Base-by-base conservation (phyloP, 306 rosid genomes). In the Gynostemma pentaphyllum region DNA sequence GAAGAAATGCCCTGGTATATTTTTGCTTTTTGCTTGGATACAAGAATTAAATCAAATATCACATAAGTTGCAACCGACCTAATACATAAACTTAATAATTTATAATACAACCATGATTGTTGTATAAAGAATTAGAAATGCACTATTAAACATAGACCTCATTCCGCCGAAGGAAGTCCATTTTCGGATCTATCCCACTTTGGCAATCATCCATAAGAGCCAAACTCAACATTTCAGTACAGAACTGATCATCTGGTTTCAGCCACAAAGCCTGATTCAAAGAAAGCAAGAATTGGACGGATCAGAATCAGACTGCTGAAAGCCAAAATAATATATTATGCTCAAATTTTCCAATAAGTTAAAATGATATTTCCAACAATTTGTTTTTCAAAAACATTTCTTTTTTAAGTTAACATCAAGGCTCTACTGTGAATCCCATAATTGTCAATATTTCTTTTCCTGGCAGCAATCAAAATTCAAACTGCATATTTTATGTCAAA, bases 221-320 rank as follows among this genome's bases (percentile, higher is more conserved):
- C 80, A 78, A 42, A 48, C 81, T 88, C 56, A 88, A 57, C 99
- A 92, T 88, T 75, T 92, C 96, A 2, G 96, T 88, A 80, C 94
- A 88, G 65, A 92, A 88, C 42, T 82, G 99, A 70, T 92, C 96
- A 23, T 86, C 96, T 5, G 99, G 83, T 68, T 80, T 73, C 55
- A 86, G 77, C 96, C 99, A 86, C 55, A 88, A 61, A 22, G 99
- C 99, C 99, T 92, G 69, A 69, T 67, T 75, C 65, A 41, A 14
- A n/a, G n/a, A n/a, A 53, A 42, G 45, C 42, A 76, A 64, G 36
- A 72, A 74, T 49, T 53, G 30, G 56, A 52, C 49, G 28, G 14
- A 56, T 55, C 73, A 32, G 39, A 75, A 68, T 61, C 50, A 65
- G 59, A 71, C 50, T 45, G 49, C 65, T 28, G 29, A 29, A 52